Evolutionary conservation across 768 basidiomycete genomes (phyloP).

Genomic region (Boletus edulis): DNA sequence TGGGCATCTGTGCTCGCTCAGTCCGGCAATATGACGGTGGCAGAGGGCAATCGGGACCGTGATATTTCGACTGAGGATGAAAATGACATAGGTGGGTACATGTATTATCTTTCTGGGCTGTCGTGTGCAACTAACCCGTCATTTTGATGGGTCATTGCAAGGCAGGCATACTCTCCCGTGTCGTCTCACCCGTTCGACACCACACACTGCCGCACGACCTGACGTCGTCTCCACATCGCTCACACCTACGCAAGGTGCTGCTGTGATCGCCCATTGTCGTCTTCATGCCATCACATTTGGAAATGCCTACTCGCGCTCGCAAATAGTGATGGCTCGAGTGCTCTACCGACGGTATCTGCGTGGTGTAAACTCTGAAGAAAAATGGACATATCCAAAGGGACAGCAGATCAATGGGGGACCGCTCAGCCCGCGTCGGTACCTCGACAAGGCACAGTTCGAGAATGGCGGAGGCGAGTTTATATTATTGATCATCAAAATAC

Average conservation of each 20-base stretch:
- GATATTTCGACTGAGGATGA: no score
- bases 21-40: constrained; percentile 23
- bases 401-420: constrained; percentile 50
- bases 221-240: constrained; percentile 21
- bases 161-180: constrained; percentile 58
- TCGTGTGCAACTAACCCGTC: no score
- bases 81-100: no score
- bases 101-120: constrained; percentile 10
- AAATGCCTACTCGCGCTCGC: constrained; percentile 47
- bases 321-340: constrained; percentile 51
- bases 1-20: constrained; percentile 24
- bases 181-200: constrained; percentile 28
- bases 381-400: constrained; percentile 50
- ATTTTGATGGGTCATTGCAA: constrained; percentile 28
- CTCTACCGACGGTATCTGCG: constrained; percentile 45
- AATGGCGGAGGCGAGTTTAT: constrained; percentile 36
- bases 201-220: constrained; percentile 36
- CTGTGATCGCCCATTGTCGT: constrained; percentile 40
- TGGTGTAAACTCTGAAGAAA: constrained; percentile 46
- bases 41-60: no score
- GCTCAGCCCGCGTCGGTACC: constrained; percentile 48
- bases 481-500: no score
- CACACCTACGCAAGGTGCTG: constrained; percentile 28
- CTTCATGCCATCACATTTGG: constrained; percentile 47
- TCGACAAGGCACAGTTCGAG: constrained; percentile 46